These are phyloP conservation scores for Nemania sp. DNA, from an alignment of 2,329 filamentous ascomycete species.

Conservation along the genomic window DNA sequence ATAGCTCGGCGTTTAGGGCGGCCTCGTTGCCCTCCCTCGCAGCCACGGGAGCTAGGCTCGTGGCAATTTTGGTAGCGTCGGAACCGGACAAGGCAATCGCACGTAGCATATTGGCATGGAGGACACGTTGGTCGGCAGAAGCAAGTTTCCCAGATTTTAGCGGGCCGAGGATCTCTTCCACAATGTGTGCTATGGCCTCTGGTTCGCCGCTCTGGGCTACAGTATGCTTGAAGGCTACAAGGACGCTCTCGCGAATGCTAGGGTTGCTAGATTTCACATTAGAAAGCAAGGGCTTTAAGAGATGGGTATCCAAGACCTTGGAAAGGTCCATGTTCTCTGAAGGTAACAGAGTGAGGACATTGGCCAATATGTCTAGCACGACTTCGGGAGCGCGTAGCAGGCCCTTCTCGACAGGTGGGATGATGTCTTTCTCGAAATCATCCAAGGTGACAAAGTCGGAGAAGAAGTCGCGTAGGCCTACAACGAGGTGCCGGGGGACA, in stretches of 20 bases:
- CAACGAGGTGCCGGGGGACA: slow-evolving; percentile 78
- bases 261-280: slow-evolving; percentile 92
- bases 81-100: slow-evolving; percentile 69
- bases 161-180: slow-evolving; percentile 81
- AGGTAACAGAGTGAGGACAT: slow-evolving; percentile 78
- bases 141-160: slow-evolving; percentile 87
- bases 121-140: slow-evolving; percentile 83
- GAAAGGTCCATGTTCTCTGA: slow-evolving; percentile 79
- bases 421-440: slow-evolving; percentile 79
- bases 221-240: slow-evolving; percentile 76
- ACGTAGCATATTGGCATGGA: slow-evolving; percentile 84
- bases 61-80: slow-evolving; percentile 74
- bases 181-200: slow-evolving; percentile 72
- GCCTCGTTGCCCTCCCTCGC: slow-evolving; percentile 90
- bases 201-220: slow-evolving; percentile 66
- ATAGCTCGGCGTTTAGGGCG: slow-evolving; percentile 81
- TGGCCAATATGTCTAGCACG: slow-evolving; percentile 81
- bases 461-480: slow-evolving; percentile 86
- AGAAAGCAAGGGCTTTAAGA: slow-evolving; percentile 88
- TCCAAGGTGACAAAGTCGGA: slow-evolving; percentile 76
- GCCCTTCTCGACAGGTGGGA: slow-evolving; percentile 88
- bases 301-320: slow-evolving; percentile 73
- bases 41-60: slow-evolving; percentile 75
- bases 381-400: slow-evolving; percentile 91
- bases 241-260: slow-evolving; percentile 78